These are phyloP conservation scores for Gossypium sturtianum DNA, from an alignment of 345 rosid genomes.

Conservation along the genomic window DNA sequence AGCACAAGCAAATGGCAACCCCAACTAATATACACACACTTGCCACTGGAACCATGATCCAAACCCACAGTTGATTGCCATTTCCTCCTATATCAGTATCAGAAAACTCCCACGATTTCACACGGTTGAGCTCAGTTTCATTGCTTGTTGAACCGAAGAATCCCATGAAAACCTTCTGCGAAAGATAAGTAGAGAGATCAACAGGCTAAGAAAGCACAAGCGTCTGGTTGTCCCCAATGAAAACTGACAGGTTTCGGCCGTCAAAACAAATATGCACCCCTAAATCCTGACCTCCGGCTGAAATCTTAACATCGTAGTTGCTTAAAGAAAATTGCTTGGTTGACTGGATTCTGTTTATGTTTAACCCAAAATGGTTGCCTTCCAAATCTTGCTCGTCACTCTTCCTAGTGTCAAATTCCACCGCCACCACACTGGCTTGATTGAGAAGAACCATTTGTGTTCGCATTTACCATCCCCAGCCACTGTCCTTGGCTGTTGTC, in stretches of 20 bases:
- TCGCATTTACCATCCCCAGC: conserved; percentile 54
- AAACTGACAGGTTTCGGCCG: conserved; percentile 40
- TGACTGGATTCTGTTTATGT: conserved; percentile 43
- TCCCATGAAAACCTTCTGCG: conserved; percentile 44
- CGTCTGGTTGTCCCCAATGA: conserved; percentile 20
- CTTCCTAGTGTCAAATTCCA: conserved; percentile 60
- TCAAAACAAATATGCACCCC: conserved; percentile 33
- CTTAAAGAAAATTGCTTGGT: conserved; percentile 37
- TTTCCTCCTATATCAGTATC: conserved; percentile 25
- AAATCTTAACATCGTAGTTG: conserved; percentile 21
- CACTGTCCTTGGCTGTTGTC: conserved; percentile 44
- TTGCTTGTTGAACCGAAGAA: conserved; percentile 57
- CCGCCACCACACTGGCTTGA: conserved; percentile 31
- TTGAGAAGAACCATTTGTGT: conserved; percentile 16
- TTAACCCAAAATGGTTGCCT: conserved; percentile 55
- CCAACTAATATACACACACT: conserved; percentile 11
- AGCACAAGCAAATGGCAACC: conserved; percentile 13
- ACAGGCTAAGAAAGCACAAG: conserved; percentile 33
- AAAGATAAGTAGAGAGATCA: conserved; percentile 45
- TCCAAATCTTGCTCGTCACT: too few species aligned
- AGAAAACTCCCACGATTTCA: conserved; percentile 47
- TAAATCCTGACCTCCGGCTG: conserved; percentile 1
- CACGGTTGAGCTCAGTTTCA: conserved; percentile 38
- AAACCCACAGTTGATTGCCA: conserved; percentile 20
- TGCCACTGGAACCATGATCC: conserved; percentile 22